phyloP scores from a whole-genome alignment of 768 basidiomycete genomes.

The Amyloporia xantha region DNA sequence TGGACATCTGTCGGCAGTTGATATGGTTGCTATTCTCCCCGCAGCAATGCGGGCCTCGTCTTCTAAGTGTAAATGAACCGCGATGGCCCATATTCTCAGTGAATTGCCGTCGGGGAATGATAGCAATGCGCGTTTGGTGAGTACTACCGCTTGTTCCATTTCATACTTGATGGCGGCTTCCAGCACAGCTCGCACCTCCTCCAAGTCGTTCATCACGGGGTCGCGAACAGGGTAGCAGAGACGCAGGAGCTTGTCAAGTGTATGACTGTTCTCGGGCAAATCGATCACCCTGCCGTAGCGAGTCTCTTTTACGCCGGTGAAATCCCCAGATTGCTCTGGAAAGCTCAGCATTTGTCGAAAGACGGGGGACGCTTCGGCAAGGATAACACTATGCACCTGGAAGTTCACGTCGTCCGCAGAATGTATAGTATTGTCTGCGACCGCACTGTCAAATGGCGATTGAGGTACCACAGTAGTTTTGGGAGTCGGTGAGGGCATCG shows the following conservation, averaged over 20 bases:
- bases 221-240: constrained; percentile 15
- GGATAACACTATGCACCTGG: constrained; percentile 46
- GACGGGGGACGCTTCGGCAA: constrained; percentile 53
- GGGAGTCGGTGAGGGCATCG: too few species aligned
- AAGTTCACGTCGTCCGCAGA: constrained; percentile 32
- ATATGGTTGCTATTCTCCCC: neutral
- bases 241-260: constrained; percentile 9
- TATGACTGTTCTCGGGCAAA: constrained; percentile 2
- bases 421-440: constrained; percentile 42
- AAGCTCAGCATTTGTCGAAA: constrained; percentile 50
- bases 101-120: neutral
- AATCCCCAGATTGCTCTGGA: constrained; percentile 26
- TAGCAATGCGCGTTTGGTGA: neutral
- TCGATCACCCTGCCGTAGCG: too few species aligned
- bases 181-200: constrained; percentile 10
- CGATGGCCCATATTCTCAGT: constrained; percentile 1
- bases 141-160: constrained; percentile 6
- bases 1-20: neutral
- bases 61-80: constrained; percentile 1
- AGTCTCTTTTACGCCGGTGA: neutral
- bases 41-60: neutral
- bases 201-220: constrained; percentile 8
- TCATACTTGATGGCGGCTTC: constrained; percentile 15
- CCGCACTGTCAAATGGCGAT: constrained; percentile 37
- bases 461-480: too few species aligned